Percentiles rank a stretch among this genome's conserved stretches.
Evolutionary conservation across 371 early-diverging fungal genomes (phyloP).

Genomic region (Mortierella sp.): DNA sequence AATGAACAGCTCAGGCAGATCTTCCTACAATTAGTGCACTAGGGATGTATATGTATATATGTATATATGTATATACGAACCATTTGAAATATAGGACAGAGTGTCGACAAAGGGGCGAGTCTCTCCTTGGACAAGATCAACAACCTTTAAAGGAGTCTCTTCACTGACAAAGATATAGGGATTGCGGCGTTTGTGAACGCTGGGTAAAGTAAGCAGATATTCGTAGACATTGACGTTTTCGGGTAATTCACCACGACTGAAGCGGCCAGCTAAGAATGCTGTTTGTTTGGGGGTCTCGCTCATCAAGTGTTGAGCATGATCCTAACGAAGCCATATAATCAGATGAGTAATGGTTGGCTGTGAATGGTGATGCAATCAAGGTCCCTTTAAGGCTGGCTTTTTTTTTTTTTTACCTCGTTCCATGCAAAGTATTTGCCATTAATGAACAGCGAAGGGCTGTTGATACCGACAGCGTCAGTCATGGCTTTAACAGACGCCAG

Average conservation of each 20-base stretch:
- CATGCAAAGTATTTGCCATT: slow-evolving; percentile 83
- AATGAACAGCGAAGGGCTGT: slow-evolving; percentile 68
- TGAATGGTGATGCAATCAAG: no score
- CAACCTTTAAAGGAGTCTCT: slow-evolving; percentile 62
- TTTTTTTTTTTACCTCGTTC: slow-evolving; percentile 59
- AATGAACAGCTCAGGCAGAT: no score
- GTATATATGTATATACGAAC: background rate
- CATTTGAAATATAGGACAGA: slow-evolving; percentile 31
- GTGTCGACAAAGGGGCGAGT: slow-evolving; percentile 31
- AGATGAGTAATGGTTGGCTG: no score
- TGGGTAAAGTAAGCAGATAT: slow-evolving; percentile 68
- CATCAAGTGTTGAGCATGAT: slow-evolving; percentile 44
- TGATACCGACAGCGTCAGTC: slow-evolving; percentile 29
- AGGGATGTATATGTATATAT: background rate
- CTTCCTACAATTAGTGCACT: no score
- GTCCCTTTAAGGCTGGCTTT: slow-evolving; percentile 24
- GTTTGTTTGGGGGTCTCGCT: slow-evolving; percentile 24
- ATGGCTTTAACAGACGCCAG: slow-evolving; percentile 24
- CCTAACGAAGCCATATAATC: slow-evolving; percentile 9
- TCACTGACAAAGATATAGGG: slow-evolving; percentile 71
- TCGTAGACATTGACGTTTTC: slow-evolving; percentile 74
- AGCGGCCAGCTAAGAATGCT: slow-evolving; percentile 14
- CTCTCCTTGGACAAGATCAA: slow-evolving; percentile 53
- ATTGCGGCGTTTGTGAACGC: slow-evolving; percentile 71
- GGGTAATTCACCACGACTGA: slow-evolving; percentile 56